Base-by-base conservation (phyloP, 116 monocot genomes). In the Phalaenopsis hybrid region DNA sequence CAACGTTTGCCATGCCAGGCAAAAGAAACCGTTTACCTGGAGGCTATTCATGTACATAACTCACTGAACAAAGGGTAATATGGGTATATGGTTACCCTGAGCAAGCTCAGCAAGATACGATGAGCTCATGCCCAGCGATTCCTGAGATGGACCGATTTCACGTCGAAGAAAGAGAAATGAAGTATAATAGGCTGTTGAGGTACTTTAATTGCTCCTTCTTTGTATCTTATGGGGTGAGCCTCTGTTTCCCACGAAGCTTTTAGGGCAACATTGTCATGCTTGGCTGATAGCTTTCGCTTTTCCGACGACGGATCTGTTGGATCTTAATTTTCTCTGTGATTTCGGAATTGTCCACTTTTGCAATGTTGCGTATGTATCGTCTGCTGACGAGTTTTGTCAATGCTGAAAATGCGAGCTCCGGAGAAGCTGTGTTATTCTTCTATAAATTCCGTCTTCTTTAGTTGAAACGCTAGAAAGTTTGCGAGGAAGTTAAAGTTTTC, bases 351-450 rank as follows among this genome's bases (percentile, higher is more conserved):
- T 70, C 34, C 37, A 65, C 5, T 72, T 18, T 58, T 37, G 31
- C 1, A 13, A 37, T 34, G 11, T 51, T 51, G 51, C 8, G 51
- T 15, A 31, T 41, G 72, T 6, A 41, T 13, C 15, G 41, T 72
- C 13, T 65, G 9, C 65, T 25, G n/a, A 72, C 37, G 37, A 72
- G 16, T 34, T 13, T 37, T 72, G 37, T 37, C 45, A 75, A 16
- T 75, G 46, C 75, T 75, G 46, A 75, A 73, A 46, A 46, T 75
- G 25, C 46, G 75, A 75, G 75, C 75, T 75, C n/a, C n/a, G 20
- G 8, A 20, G 75, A 44, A 46, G 46, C 2, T 75, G 75, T 46
- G 9, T n/a, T 46, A 5, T 18, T 8, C 44, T 18, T 46, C 46
- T 13, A 46, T 46, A 4, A 15, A 72, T 15, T 75, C n/a, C n/a